A percentile compares a stretch with the other conserved stretches of the same genome.
phyloP scores from a whole-genome alignment of 2,329 filamentous ascomycete genomes.

The Pyricularia sp. region DNA sequence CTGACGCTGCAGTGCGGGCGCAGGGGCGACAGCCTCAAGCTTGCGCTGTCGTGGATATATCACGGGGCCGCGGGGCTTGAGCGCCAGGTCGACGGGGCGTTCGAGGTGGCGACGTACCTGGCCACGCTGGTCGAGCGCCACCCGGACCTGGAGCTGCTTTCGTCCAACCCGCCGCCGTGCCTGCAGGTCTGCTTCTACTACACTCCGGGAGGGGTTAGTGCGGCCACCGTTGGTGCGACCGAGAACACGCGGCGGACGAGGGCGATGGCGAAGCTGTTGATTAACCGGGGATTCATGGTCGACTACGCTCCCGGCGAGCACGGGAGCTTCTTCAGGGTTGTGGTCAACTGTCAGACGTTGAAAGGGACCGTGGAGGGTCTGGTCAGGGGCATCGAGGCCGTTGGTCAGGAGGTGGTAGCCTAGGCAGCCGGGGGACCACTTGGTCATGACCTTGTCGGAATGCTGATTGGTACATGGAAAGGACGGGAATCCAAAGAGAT shows the following conservation, averaged over 20 bases:
- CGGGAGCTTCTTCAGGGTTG: constrained; percentile 50
- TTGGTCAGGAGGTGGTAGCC: constrained; percentile 22
- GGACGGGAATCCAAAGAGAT: not conserved
- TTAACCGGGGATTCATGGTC: constrained; percentile 47
- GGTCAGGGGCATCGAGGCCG: constrained; percentile 41
- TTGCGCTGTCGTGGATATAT: constrained; percentile 84
- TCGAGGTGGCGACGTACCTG: constrained; percentile 62
- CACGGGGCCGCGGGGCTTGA: constrained; percentile 71
- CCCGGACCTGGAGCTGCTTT: constrained; percentile 60
- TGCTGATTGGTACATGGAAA: not conserved
- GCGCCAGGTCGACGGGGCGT: constrained; percentile 61
- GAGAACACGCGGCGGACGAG: constrained; percentile 41
- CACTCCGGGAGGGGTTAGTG: constrained; percentile 41
- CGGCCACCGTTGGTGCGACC: constrained; percentile 25
- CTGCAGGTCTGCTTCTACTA: constrained; percentile 95
- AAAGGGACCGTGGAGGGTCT: constrained; percentile 41
- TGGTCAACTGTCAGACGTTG: constrained; percentile 48
- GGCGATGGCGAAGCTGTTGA: constrained; percentile 36
- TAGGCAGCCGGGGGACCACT: not conserved
- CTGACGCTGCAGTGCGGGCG: constrained; percentile 90
- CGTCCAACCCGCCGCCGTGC: constrained; percentile 71
- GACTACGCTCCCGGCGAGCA: constrained; percentile 49
- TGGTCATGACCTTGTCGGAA: not conserved
- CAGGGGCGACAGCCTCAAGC: constrained; percentile 74
- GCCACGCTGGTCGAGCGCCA: constrained; percentile 42